phyloP scores from a whole-genome alignment of 345 rosid species.

The Populus deltoides region DNA sequence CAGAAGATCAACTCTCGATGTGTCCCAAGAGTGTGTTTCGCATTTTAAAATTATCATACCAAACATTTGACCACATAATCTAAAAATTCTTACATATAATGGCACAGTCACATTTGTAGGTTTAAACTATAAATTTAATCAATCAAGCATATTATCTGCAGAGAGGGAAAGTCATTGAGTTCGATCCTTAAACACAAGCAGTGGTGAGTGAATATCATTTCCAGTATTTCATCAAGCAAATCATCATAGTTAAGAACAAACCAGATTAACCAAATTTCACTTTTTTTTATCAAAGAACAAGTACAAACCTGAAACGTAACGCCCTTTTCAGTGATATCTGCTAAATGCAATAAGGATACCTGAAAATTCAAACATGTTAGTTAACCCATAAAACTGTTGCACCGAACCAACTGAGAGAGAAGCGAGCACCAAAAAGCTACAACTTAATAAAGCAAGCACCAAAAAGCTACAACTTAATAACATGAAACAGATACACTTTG shows the following conservation, averaged over 20 bases:
- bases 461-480: not conserved
- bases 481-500: not conserved
- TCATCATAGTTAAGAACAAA: not conserved
- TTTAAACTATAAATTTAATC: too few relatives aligned
- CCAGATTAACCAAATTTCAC: conserved; percentile 4
- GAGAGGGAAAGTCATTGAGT: too few relatives aligned
- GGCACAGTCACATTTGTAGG: too few relatives aligned
- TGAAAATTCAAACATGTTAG: conserved; percentile 17
- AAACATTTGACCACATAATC: not conserved
- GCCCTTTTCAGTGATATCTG: conserved; percentile 76
- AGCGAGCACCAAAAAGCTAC: not conserved
- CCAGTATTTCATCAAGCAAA: not conserved
- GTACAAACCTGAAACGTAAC: conserved; percentile 69
- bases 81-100: not conserved
- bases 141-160: too few relatives aligned
- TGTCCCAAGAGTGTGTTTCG: not conserved
- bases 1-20: not conserved
- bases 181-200: too few relatives aligned
- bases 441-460: not conserved
- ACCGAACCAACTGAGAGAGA: not conserved
- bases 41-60: not conserved
- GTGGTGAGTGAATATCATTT: too few relatives aligned
- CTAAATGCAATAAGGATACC: conserved; percentile 78
- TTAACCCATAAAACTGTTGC: not conserved
- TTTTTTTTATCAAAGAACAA: not conserved